Percentiles rank a stretch among this genome's conserved stretches.
phyloP scores from a whole-genome alignment of 1,284 basidiomycete genomes.

The Lignosus rhinocerotis region DNA sequence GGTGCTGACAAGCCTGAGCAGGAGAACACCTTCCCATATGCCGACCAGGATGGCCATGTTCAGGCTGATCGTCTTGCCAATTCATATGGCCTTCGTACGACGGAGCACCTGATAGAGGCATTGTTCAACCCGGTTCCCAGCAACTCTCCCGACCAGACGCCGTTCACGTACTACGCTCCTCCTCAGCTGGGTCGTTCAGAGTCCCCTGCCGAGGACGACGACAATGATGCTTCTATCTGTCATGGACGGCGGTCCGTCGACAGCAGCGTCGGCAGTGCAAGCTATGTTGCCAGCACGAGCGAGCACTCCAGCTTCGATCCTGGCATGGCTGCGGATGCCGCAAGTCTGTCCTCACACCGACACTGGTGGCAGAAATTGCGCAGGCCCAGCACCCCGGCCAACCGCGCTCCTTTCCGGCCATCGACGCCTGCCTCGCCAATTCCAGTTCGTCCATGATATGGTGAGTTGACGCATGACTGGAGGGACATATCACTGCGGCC shows the following conservation, averaged over 20 bases:
- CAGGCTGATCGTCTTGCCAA: slow-evolving; percentile 50
- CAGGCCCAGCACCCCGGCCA: slow-evolving; percentile 20
- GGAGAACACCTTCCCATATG: slow-evolving; percentile 17
- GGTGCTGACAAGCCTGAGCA: slow-evolving; percentile 20
- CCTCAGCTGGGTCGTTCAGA: slow-evolving; percentile 11
- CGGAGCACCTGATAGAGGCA: slow-evolving; percentile 72
- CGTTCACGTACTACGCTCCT: slow-evolving; percentile 57
- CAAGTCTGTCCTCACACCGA: slow-evolving; percentile 17
- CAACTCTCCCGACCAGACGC: slow-evolving; percentile 46
- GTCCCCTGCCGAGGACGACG: slow-evolving; percentile 4
- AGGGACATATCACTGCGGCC: too few relatives aligned
- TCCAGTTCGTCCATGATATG: slow-evolving; percentile 13
- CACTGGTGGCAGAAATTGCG: slow-evolving; percentile 34
- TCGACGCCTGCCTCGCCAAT: slow-evolving; percentile 21
- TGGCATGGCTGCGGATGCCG: slow-evolving; percentile 4
- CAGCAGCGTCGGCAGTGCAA: slow-evolving; percentile 26
- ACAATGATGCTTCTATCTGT: slow-evolving; percentile 8
- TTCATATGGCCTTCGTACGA: slow-evolving; percentile 58
- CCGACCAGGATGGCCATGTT: slow-evolving; percentile 31
- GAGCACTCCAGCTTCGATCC: slow-evolving; percentile 18
- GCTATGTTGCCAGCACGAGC: slow-evolving; percentile 19
- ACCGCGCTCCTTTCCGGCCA: slow-evolving; percentile 16
- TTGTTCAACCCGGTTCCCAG: slow-evolving; percentile 69
- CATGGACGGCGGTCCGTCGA: slow-evolving; percentile 25
- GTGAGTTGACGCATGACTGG: too few relatives aligned